Evolutionary conservation across 148 eudicot genomes (phyloP).

Genomic region (Amaranthus hypochondriacus): DNA sequence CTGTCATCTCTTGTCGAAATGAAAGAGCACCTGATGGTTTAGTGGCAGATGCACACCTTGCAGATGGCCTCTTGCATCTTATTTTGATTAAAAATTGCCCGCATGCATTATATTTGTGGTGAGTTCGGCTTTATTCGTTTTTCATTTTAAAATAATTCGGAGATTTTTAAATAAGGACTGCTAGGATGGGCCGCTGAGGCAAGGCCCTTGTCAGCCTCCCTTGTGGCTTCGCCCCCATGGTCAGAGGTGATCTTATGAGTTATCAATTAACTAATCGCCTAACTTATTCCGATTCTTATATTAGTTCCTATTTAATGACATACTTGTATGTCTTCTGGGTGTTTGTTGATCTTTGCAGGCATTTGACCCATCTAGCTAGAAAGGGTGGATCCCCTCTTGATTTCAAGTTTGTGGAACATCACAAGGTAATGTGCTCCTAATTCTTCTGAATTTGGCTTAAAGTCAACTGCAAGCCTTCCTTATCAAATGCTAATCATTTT

Average conservation of each 20-base stretch:
- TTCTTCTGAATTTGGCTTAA: not conserved
- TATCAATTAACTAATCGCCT: not conserved
- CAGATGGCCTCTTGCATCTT: conserved; percentile 86
- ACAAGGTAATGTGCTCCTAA: conserved; percentile 46
- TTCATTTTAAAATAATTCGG: not conserved
- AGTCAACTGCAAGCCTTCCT: not conserved
- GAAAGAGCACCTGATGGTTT: conserved; percentile 97
- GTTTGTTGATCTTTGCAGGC: conserved; percentile 41
- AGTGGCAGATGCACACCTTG: conserved; percentile 93
- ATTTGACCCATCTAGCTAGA: conserved; percentile 72
- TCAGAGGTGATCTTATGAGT: no score
- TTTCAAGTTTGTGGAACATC: conserved; percentile 86
- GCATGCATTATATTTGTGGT: conserved; percentile 78
- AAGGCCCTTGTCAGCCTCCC: no score
- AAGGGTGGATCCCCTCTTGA: conserved; percentile 80
- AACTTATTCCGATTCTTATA: not conserved
- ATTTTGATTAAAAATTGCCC: conserved; percentile 82
- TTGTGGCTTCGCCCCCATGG: no score
- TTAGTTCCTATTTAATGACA: not conserved
- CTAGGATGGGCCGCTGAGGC: no score
- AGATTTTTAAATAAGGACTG: no score
- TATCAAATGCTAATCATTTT: not conserved
- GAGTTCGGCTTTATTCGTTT: conserved; percentile 22
- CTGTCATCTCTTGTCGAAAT: conserved; percentile 90
- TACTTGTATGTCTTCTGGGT: not conserved